Evolutionary conservation across 768 basidiomycete species (phyloP), one percentile per base, ranked within the genome.

Genomic region (Boletus barrowsii): DNA sequence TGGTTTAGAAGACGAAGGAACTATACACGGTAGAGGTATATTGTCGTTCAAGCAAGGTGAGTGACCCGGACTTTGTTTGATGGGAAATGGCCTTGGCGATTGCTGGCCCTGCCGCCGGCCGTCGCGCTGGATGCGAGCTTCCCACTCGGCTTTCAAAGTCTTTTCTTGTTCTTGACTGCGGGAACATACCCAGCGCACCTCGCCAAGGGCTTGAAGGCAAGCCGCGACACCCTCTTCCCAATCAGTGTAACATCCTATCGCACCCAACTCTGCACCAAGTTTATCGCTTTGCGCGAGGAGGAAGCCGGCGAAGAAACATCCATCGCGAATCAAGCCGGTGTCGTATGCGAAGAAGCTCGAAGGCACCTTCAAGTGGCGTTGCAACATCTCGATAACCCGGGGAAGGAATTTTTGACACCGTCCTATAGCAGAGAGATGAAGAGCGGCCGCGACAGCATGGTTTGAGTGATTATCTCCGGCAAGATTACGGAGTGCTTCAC

Each of bases 251-350:
- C 71, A 72, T 24, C 63, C 51, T 7, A 51, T 24, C n/a, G 41
- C 47, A 33, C 59, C 62, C 7, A 50, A 52, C 14, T 70, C 62
- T 1, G 54, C 42, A 29, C 53, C 61, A 24, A 74, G 55, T 30
- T 76, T 68, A 20, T 80, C 83, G 9, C 73, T 67, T 53, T 81
- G 83, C 0, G 88, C 89, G 7, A 91, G 79, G 37, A 93, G 73
- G 57, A 87, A 82, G 3, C 84, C 92, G 4, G 90, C 90, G 62
- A 88, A 95, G 77, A 88, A 96, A 63, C 88, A 91, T 4, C 94
- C 94, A 62, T 96, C 93, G 18, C 90, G 82, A 49, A 94, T 84
- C 5, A 95, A 78, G 18, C 88, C 87, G 1, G 92, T 83, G 66
- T 98, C 94, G 78, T 87, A 95, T 61, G 79, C 79, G 65, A 97